Evolutionary conservation across 73 alveolate species (phyloP).

Genomic region (Urostyla sp.): DNA sequence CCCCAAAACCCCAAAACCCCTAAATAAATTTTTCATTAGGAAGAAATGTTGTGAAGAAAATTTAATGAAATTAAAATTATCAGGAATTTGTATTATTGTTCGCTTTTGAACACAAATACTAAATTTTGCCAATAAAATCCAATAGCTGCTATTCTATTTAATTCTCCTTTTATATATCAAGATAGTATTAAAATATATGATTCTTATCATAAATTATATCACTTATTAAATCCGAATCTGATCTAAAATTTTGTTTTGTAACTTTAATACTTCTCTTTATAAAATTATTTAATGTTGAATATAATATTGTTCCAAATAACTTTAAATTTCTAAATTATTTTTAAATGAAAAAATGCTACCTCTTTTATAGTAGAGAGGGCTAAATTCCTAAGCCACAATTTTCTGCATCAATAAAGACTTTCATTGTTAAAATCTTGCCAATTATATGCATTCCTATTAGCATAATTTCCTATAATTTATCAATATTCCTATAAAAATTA

Average conservation of each 20-base stretch:
- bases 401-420: background rate
- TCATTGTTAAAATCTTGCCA: conserved; percentile 7
- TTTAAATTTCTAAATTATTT: background rate
- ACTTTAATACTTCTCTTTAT: conserved; percentile 16
- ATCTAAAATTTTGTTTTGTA: conserved; percentile 11
- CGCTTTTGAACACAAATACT: too few relatives aligned
- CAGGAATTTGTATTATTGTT: too few relatives aligned
- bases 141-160: background rate
- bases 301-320: conserved; percentile 16
- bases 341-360: background rate
- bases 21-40: too few relatives aligned
- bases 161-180: background rate
- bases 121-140: conserved; percentile 13
- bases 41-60: too few relatives aligned
- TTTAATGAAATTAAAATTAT: too few relatives aligned
- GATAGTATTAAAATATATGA: background rate
- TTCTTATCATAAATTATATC: conserved; percentile 8
- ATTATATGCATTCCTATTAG: conserved; percentile 17
- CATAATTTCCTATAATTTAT: background rate
- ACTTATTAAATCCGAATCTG: conserved; percentile 13
- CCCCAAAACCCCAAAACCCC: too few relatives aligned
- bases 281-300: background rate
- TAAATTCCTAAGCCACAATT: background rate
- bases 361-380: background rate
- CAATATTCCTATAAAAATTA: background rate